Conservation (phyloP, 495 filamentous ascomycete genomes). For the Recurvomyces mirabilis region DNA sequence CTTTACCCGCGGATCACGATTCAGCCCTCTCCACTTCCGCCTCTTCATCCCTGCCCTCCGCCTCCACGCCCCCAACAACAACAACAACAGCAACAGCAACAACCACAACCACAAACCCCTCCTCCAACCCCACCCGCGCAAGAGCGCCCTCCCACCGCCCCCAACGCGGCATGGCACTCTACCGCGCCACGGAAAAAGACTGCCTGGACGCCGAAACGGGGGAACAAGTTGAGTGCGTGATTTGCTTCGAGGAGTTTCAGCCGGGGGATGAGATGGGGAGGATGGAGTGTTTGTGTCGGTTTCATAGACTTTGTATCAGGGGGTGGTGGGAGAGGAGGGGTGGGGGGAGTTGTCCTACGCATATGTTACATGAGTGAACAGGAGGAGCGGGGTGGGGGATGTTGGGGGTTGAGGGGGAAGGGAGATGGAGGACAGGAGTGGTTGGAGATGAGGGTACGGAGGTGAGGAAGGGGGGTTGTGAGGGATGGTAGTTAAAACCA, state of each 20-base stretch:
- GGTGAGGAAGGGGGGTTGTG: no score
- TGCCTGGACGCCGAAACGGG: slow-evolving; percentile 62
- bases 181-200: slow-evolving; percentile 84
- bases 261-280: slow-evolving; percentile 71
- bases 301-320: slow-evolving; percentile 50
- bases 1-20: no score
- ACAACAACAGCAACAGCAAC: not conserved
- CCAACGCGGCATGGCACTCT: slow-evolving; percentile 41
- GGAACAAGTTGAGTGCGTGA: slow-evolving; percentile 62
- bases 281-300: slow-evolving; percentile 86
- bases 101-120: no score
- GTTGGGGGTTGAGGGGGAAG: no score
- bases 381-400: not conserved
- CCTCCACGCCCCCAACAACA: slow-evolving; percentile 6
- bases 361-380: slow-evolving; percentile 23
- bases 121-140: slow-evolving; percentile 3
- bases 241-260: slow-evolving; percentile 93
- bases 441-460: no score
- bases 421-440: no score
- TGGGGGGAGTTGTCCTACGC: slow-evolving; percentile 32
- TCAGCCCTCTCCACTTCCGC: slow-evolving; percentile 9
- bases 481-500: no score
- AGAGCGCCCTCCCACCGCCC: slow-evolving; percentile 18
- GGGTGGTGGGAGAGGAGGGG: slow-evolving; percentile 37
- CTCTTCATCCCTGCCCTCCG: not conserved